phyloP scores from a whole-genome alignment of 495 filamentous ascomycete species.

The Neurospora intermedia region DNA sequence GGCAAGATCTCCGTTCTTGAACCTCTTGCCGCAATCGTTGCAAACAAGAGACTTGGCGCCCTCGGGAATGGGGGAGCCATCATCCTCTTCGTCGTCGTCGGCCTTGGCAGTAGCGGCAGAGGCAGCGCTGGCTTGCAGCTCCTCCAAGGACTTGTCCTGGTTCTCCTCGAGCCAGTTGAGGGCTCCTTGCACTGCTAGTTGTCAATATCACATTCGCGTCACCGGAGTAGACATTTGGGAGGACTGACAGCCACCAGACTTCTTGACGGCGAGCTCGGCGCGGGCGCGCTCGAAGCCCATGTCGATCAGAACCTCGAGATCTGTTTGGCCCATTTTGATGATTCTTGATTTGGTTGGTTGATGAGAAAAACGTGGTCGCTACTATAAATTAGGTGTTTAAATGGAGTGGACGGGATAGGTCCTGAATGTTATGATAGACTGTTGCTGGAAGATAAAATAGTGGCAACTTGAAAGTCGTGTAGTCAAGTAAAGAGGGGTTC shows the following conservation, averaged over 20 bases:
- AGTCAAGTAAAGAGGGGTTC: background rate
- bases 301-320: slow-evolving; percentile 72
- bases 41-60: slow-evolving; percentile 49
- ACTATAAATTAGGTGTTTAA: background rate
- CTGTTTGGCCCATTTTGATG: slow-evolving; percentile 51
- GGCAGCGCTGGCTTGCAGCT: slow-evolving; percentile 45
- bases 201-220: slow-evolving; percentile 4
- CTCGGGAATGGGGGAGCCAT: slow-evolving; percentile 43
- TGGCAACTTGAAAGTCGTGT: background rate
- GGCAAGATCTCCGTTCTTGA: slow-evolving; percentile 67
- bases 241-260: slow-evolving; percentile 60
- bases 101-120: slow-evolving; percentile 4
- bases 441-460: background rate
- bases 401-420: background rate
- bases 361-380: background rate
- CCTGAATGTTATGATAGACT: background rate
- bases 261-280: slow-evolving; percentile 71
- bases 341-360: background rate
- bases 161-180: slow-evolving; percentile 91
- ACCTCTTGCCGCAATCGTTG: slow-evolving; percentile 88
- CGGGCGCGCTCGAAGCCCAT: slow-evolving; percentile 88
- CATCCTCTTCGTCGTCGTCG: slow-evolving; percentile 32
- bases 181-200: slow-evolving; percentile 63
- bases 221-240: background rate
- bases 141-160: slow-evolving; percentile 69